Base-by-base conservation (phyloP, 2,329 filamentous ascomycete species). In the Phoma sp. region DNA sequence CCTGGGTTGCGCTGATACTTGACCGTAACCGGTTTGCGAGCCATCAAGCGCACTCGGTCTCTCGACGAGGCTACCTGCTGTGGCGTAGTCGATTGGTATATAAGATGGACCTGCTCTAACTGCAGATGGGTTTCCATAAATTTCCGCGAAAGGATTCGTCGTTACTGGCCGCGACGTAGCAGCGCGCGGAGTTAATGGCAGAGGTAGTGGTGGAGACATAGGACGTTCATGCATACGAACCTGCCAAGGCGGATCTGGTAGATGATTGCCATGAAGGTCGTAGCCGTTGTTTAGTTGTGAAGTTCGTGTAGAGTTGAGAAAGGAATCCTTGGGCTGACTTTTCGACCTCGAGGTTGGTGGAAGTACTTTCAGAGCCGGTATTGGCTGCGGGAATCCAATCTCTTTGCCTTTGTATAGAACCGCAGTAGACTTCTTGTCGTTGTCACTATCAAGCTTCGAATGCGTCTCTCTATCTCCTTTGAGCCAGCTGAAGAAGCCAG, bases 21-120 rank as follows among this genome's bases (percentile, higher is more conserved):
- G 7, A 6, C 2, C 17, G 23, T 33, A 40, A 4, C 17, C 36
- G 9, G 36, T 42, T 18, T 47, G 30, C 15, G 30, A 32, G 11
- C 30, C 18, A 25, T 47, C 49, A 7, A 47, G 42, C 5, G 49
- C 42, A 37, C 42, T 47, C 9, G 42, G 36, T 10, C 42, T 53
- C 12, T 46, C 18, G 20, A 42, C 18, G 3, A 53, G 36, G 12
- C 42, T 47, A 7, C 42, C 36, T 17, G 42, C 42, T 15, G 20
- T 10, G 2, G 23, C 42, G 11, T 36, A 42, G n/a, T 42, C 37
- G 15, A 53, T 10, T n/a, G 42, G 30, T 9, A 11, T 18, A 14
- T 20, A 23, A 6, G 7, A 1, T 21, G 25, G 42, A 11, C 29
- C 29, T 25, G 30, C 25, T 20, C 30, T 53, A 30, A 7, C 5